Conservation (phyloP, 2,329 filamentous ascomycete species). For the Orbilia javanica region DNA sequence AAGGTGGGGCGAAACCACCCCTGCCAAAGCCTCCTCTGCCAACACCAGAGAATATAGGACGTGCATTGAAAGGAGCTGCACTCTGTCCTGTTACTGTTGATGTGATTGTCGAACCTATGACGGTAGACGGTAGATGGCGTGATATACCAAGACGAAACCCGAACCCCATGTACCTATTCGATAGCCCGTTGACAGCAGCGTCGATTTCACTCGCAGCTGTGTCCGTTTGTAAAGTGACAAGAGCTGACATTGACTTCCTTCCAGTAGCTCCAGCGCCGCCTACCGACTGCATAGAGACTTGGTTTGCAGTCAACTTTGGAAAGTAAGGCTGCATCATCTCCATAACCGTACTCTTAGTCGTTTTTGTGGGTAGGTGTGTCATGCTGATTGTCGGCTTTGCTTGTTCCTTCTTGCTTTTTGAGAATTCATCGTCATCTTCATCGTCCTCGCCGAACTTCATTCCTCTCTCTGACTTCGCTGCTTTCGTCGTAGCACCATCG, state of each 20-base stretch:
- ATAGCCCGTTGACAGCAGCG: slow-evolving; percentile 78
- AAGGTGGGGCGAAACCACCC: slow-evolving; percentile 80
- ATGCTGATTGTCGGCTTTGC: slow-evolving; percentile 75
- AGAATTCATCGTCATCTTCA: slow-evolving; percentile 66
- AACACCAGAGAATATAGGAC: slow-evolving; percentile 70
- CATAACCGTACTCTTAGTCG: slow-evolving; percentile 73
- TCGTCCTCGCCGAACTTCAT: slow-evolving; percentile 70
- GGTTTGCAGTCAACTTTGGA: slow-evolving; percentile 75
- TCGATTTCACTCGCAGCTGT: slow-evolving; percentile 88
- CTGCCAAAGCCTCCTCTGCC: slow-evolving; percentile 69
- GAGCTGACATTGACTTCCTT: slow-evolving; percentile 79
- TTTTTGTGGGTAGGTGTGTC: slow-evolving; percentile 73
- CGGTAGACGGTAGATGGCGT: slow-evolving; percentile 82
- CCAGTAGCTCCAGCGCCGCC: slow-evolving; percentile 71
- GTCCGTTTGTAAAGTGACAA: slow-evolving; percentile 83
- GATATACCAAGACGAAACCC: slow-evolving; percentile 85
- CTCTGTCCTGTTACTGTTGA: slow-evolving; percentile 67
- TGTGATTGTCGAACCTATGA: slow-evolving; percentile 71
- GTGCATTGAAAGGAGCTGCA: slow-evolving; percentile 80
- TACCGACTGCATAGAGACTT: slow-evolving; percentile 77
- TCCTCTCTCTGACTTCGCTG: slow-evolving; percentile 50
- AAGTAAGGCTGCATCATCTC: slow-evolving; percentile 69
- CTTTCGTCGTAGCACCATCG: slow-evolving; percentile 32
- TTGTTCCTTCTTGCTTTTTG: slow-evolving; percentile 59
- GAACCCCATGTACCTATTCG: slow-evolving; percentile 83